Conservation (phyloP, 345 rosid genomes). For the Trapa bicornis region DNA sequence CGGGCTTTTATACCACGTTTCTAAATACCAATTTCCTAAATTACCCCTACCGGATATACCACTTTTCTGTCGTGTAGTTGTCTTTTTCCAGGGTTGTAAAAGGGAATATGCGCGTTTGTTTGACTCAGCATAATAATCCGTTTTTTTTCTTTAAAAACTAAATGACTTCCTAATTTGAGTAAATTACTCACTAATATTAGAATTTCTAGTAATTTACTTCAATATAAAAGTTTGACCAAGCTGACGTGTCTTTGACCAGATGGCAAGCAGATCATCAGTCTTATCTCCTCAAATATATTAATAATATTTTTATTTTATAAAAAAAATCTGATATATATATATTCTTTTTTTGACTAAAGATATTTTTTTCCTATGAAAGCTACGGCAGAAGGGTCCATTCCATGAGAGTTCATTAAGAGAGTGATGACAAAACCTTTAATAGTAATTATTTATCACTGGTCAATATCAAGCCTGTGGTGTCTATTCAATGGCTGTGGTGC, state of each 20-base stretch:
- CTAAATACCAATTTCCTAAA: background rate
- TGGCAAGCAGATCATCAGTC: background rate
- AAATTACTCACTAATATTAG: background rate
- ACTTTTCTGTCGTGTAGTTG: background rate
- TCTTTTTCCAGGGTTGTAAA: background rate
- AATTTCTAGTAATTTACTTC: background rate
- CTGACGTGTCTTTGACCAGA: background rate
- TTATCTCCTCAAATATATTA: background rate
- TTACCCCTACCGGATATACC: background rate
- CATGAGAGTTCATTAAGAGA: too few species aligned
- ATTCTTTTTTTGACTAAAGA: too few species aligned
- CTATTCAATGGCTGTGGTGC: too few species aligned
- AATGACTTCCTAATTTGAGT: background rate
- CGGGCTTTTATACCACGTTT: background rate
- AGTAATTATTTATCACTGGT: too few species aligned
- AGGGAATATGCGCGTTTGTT: background rate
- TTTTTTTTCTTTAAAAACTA: background rate
- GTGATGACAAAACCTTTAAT: too few species aligned
- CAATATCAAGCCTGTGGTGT: too few species aligned
- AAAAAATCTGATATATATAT: background rate
- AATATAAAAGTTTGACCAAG: background rate
- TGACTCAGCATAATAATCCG: conserved; percentile 4
- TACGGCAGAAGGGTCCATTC: too few species aligned
- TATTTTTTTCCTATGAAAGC: too few species aligned
- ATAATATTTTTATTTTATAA: too few species aligned